Evolutionary conservation across 108 stramenopile genomes (phyloP).

Genomic region (Stephanodiscus minutulus): DNA sequence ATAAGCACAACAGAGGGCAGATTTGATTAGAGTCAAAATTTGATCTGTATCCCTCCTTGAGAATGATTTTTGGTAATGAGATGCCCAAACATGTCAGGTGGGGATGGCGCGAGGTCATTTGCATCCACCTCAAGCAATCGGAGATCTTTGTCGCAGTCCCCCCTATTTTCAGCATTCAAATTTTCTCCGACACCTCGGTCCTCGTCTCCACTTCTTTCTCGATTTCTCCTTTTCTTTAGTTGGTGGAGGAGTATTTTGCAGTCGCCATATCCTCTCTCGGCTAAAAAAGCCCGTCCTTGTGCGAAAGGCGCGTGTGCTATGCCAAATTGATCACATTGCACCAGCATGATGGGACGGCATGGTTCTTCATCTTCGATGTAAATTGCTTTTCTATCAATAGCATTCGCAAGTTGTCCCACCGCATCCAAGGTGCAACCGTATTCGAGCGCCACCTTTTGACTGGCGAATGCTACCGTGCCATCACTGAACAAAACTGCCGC

Average conservation of each 20-base stretch:
- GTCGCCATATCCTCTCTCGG: constrained; percentile 69
- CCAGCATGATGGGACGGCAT: constrained; percentile 48
- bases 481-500: constrained; percentile 77
- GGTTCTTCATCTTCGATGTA: constrained; percentile 25
- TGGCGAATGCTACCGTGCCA: constrained; percentile 52
- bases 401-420: constrained; percentile 66
- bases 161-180: constrained; percentile 12
- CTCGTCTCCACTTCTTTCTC: neutral
- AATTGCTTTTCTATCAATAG: constrained; percentile 28
- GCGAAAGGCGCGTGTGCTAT: constrained; percentile 87
- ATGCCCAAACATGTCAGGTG: constrained; percentile 48
- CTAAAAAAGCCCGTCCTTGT: constrained; percentile 70
- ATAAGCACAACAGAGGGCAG: neutral
- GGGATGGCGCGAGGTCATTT: constrained; percentile 39
- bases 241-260: constrained; percentile 64
- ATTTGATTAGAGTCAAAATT: constrained; percentile 1
- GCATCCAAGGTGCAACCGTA: constrained; percentile 90
- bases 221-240: constrained; percentile 13
- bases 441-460: constrained; percentile 72
- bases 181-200: neutral
- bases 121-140: constrained; percentile 17
- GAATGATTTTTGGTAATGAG: neutral
- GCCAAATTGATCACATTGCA: constrained; percentile 85
- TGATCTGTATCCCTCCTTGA: neutral
- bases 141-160: constrained; percentile 2